These are phyloP conservation scores for Nymphaea thermarum DNA, from an alignment of 164 flowering plant genomes.

Conservation along the genomic window DNA sequence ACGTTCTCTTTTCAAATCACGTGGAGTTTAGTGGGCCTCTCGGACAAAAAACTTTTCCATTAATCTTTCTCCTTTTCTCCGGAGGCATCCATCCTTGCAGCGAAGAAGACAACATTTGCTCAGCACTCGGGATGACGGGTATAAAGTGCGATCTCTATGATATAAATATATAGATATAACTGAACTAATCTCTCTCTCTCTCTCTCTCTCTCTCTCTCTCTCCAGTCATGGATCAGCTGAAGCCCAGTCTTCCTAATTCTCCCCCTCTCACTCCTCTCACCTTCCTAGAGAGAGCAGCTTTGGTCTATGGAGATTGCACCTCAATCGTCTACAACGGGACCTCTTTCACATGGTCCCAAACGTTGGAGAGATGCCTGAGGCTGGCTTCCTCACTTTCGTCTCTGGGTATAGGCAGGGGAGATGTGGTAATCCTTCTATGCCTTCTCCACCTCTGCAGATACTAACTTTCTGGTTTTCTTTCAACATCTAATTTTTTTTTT, in stretches of 20 bases:
- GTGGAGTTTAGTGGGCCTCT: no score
- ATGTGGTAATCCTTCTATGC: slow-evolving; percentile 10
- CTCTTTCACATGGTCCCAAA: slow-evolving; percentile 24
- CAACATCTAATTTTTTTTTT: no score
- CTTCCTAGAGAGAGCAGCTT: slow-evolving; percentile 21
- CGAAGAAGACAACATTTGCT: no score
- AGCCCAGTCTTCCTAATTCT: slow-evolving; percentile 21
- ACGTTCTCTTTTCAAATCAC: no score
- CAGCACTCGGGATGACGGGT: no score
- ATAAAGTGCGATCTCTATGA: no score
- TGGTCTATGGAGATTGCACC: slow-evolving; percentile 15
- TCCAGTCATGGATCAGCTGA: slow-evolving; percentile 22
- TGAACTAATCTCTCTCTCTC: no score
- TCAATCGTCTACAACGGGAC: slow-evolving; percentile 20
- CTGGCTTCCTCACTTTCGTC: slow-evolving; percentile 23
- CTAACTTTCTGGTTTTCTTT: no score
- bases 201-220: background rate
- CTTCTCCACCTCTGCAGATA: background rate
- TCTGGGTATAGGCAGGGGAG: slow-evolving; percentile 17
- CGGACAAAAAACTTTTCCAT: no score
- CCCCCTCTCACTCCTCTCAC: slow-evolving; percentile 29
- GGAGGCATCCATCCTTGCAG: no score
- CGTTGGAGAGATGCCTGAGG: slow-evolving; percentile 18
- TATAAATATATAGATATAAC: no score
- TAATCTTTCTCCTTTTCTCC: no score